Base-by-base conservation (phyloP, 1,139 yeast genomes). In the Debaryomyces coudertii region DNA sequence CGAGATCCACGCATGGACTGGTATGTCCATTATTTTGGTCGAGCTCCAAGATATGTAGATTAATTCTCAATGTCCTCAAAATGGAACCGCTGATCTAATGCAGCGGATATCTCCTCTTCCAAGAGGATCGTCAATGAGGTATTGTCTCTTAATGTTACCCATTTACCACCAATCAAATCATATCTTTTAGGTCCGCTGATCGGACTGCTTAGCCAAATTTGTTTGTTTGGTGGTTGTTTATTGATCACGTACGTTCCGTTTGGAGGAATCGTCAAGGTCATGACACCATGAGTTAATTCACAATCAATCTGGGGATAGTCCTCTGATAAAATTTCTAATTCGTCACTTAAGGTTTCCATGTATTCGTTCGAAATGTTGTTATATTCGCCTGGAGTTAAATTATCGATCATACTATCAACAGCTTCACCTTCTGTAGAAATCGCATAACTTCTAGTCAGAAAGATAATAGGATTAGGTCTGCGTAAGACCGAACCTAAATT, bases 161-260 rank as follows among this genome's bases (percentile, higher is more conserved):
- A 85, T 47, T 69, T 67, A 5, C 83, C 82, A 27, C 73, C 66
- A 38, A 81, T 70, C 54, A 75, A 72, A 60, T 85, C 90, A 59
- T 80, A 72, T 47, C 80, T 58, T 60, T 89, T 88, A 9, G 98
- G 98, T 0, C 98, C 98, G n/a, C 95, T 87, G 4, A 88, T 60
- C 0, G 98, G 98, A 34, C 95, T 87, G 50, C 95, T 83, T 45
- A 90, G 76, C 98, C 98, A 90, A 35, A 90, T 85, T 63, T 90
- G 98, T 65, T 86, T 85, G 65, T 89, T 90, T 2, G 97, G 96
- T 1, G 97, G 97, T 67, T 92, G 97, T 61, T 89, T 89, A 69
- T 90, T 92, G 56, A 92, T 83, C 28, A 90, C 95, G 62, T 90
- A 90, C 1, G 92, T 80, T 2, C 97, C 97, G 30, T 73, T 69